Conservation (phyloP, 495 filamentous ascomycete species). For the Neurospora sp. region DNA sequence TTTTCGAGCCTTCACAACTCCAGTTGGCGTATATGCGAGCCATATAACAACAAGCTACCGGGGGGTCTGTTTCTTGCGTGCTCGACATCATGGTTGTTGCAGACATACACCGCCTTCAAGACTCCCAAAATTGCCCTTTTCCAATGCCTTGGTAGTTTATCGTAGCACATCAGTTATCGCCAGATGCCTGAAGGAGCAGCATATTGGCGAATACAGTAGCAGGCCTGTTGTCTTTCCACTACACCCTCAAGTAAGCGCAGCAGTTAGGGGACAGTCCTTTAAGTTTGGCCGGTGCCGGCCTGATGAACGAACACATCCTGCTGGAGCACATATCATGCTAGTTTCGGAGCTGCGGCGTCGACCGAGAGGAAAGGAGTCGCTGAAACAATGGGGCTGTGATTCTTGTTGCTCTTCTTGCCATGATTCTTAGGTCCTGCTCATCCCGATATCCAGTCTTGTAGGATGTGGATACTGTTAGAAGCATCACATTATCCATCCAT, state of each 20-base stretch:
- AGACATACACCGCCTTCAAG: not conserved
- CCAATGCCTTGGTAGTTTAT: not conserved
- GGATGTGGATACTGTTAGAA: not conserved
- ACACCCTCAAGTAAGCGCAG: not conserved
- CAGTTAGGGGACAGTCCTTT: not conserved
- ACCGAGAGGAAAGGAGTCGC: not conserved
- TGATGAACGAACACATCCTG: not conserved
- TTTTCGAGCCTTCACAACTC: not conserved
- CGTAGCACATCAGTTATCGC: not conserved
- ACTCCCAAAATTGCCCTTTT: not conserved
- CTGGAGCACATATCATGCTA: not conserved
- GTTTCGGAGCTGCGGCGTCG: not conserved
- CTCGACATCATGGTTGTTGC: not conserved
- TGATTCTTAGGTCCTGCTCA: not conserved
- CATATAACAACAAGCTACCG: not conserved
- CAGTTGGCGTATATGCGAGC: not conserved
- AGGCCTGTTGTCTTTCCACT: not conserved
- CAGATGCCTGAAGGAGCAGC: not conserved
- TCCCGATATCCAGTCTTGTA: not conserved
- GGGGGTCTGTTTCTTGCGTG: not conserved
- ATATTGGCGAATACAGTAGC: not conserved
- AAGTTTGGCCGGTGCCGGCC: not conserved
- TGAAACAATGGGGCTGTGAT: not conserved
- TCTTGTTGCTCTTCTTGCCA: not conserved
- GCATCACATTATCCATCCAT: not conserved